Evolutionary conservation across 2,329 filamentous ascomycete genomes (phyloP).

Genomic region (Ceratocystis smalleyi): DNA sequence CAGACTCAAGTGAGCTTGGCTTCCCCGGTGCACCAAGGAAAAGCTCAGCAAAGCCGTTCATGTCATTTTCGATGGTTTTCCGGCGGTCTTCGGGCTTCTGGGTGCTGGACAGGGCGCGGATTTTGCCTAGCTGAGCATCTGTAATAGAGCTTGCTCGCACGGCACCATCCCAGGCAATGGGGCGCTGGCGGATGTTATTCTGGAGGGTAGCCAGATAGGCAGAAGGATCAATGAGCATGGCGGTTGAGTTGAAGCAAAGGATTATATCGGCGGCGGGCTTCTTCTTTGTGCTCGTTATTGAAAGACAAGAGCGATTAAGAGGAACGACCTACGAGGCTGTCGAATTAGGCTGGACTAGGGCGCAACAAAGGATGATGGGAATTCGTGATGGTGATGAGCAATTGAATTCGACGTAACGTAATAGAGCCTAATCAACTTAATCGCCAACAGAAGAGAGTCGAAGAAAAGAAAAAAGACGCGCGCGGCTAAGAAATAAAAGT

Average conservation of each 20-base stretch:
- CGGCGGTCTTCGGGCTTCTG: slow-evolving; percentile 71
- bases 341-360: background rate
- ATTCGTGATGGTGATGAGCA: background rate
- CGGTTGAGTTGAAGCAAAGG: background rate
- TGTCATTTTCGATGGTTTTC: slow-evolving; percentile 63
- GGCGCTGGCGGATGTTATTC: slow-evolving; percentile 90
- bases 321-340: slow-evolving; percentile 9
- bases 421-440: background rate
- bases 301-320: background rate
- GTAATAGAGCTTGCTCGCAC: slow-evolving; percentile 86
- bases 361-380: background rate
- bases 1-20: slow-evolving; percentile 62
- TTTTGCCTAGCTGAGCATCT: slow-evolving; percentile 84
- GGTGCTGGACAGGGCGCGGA: slow-evolving; percentile 91
- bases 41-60: slow-evolving; percentile 63
- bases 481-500: background rate
- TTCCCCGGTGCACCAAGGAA: slow-evolving; percentile 62
- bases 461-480: background rate
- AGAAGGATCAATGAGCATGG: slow-evolving; percentile 82
- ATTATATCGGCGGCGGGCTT: background rate
- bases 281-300: background rate
- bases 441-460: background rate
- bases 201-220: slow-evolving; percentile 74
- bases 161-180: slow-evolving; percentile 95
- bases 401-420: background rate